Evolutionary conservation across 106 monocot genomes (phyloP), one percentile per base, ranked within the genome.

Genomic region (Phalaenopsis aphrodite): DNA sequence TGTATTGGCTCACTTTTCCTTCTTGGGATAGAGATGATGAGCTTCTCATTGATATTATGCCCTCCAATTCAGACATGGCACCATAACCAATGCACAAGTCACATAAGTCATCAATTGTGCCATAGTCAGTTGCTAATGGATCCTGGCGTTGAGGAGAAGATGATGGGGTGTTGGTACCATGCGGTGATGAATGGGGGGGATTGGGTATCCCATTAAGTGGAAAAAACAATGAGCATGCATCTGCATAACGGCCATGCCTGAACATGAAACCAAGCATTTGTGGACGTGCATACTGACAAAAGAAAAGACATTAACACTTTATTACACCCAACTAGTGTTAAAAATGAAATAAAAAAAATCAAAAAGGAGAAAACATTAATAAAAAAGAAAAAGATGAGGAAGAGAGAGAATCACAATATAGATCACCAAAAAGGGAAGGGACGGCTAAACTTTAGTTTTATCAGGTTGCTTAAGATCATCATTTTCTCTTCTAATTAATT

Each of bases 201-300:
- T 77, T 77, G 47, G 93, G 93, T 41, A 90, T 8, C 38, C 83
- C 85, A 84, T 84, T 80, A 8, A 76, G 86, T 72, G 93, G 94
- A 84, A 97, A 90, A 80, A 97, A 94, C 45, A 97, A 78, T 64
- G 88, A 84, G 86, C 97, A 97, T 47, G 97, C 97, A 84, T 97
- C 97, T 39, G 79, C 42, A 82, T 92, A 97, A 67, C 82, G 94
- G 64, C 97, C 97, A 86, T 97, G 97, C 78, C 84, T 88, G 80
- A 97, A 97, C 97, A 97, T 94, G 84, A 97, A 97, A 67, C n/a
- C 72, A 78, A 97, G 92, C 86, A 92, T 83, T 81, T 94, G 81
- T 47, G 87, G 83, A 36, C 92, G 92, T 74, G 92, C 92, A 84
- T 90, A 94, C 97, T 97, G 90, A 83, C 84, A 72, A 58, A 52